Evolutionary conservation across 257 asterid genomes (phyloP), one percentile per base, ranked within the genome.

Genomic region (Datura wrightii): DNA sequence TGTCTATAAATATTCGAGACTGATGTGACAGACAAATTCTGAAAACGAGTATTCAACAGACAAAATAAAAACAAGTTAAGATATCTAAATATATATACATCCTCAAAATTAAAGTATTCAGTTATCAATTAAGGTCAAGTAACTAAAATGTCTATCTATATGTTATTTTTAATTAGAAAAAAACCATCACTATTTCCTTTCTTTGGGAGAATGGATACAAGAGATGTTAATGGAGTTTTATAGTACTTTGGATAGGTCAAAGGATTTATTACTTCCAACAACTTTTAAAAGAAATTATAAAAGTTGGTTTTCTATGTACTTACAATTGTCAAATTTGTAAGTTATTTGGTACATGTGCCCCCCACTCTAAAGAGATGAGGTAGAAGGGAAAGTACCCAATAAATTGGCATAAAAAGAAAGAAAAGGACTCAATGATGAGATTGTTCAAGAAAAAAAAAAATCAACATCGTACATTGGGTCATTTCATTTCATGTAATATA

Each of bases 311-410:
- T 0, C 31, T 13, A 31, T 9, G 46, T 13, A 78, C 48, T 31
- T 52, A 52, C 82, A 78, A 14, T 54, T 52, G 82, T 76, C 82
- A 52, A 76, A 52, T 6, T 50, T 76, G 39, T 15, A 50, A 31
- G 82, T 50, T 55, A 16, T 24, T 50, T 31, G 14, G 62, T 76
- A 50, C 31, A 50, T 50, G 62, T 48, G 19, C 31, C 81, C 81
- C 37, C 36, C 54, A n/a, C 5, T 76, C 37, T 5, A 9, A 31
- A 19, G 67, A n/a, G 37, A 60, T 24, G 31, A 19, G 18, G 16
- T 71, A 46, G 59, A 11, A 10, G 19, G 0, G 19, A 3, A 24
- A 74, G n/a, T 15, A 74, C 60, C 8, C 2, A 24, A 63, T 34
- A 63, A 74, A 3, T 19, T 46, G 19, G 37, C 80, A 72, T 19